Evolutionary conservation across 2,329 filamentous ascomycete genomes (phyloP), one percentile per base, ranked within the genome.

Genomic region (Raffaelea arxii): DNA sequence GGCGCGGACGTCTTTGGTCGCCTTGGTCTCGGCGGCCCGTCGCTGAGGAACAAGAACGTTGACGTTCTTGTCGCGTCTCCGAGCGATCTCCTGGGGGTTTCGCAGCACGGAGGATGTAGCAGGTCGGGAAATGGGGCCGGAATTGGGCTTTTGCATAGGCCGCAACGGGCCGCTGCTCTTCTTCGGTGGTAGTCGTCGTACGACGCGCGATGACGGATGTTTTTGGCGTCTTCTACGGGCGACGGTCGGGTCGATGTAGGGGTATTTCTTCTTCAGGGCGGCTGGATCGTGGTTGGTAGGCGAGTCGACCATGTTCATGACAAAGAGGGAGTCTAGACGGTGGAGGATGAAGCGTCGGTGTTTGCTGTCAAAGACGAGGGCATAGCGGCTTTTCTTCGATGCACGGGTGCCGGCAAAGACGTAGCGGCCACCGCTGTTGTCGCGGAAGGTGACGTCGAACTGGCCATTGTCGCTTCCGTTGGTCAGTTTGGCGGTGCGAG

Each of bases 261-360:
- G 71, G 58, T 86, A 81, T 57, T 82, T 74, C 43, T 78, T 74
- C 41, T 77, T 73, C 36, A 94, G 70, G 56, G 74, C 78, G 25
- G 77, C 75, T 45, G 73, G 65, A 54, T 86, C 78, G 46, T 72
- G 68, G 56, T 83, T 82, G 53, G 72, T 76, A 3, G 84, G 86
- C 14, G 80, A 80, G 46, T 75, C 78, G 44, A 77, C 80, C 46
- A 95, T 67, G 62, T 95, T 96, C 82, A 95, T 90, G 58, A 87
- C 82, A 65, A 94, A 84, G 35, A 82, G 81, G n/a, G 82, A 84
- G 59, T 87, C 79, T 46, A 96, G 70, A 44, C 80, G 80, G 66
- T 96, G 88, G 46, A 96, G 74, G 24, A 92, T 80, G 54, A 92
- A 92, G 47, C 76, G 82, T 58, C 91, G 80, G 44, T 78, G 80